Base-by-base conservation (phyloP, 371 early-diverging fungal species). In the Saksenaea vasiformis region DNA sequence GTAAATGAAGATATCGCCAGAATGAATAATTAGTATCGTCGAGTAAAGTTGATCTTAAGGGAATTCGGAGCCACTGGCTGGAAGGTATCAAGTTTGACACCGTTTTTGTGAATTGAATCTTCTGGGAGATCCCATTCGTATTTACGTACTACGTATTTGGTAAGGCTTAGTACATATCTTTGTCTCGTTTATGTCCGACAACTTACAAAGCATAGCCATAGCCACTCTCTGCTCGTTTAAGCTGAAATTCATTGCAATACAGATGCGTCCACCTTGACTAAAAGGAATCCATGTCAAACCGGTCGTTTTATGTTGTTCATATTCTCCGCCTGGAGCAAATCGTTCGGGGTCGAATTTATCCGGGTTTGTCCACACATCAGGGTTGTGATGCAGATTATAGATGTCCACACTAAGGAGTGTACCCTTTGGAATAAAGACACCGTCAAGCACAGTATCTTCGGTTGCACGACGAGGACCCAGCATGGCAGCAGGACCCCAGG, bases 271-370 rank as follows among this genome's bases (percentile, higher is more conserved):
- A 26, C 83, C 81, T 31, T 69, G 66, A 38, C 76, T 67, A 51
- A 85, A 85, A 5, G 83, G 80, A 5, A 80, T 61, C 69, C 72
- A 84, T 9, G 80, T 19, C n/a, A 69, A 5, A 0, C 65, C 69
- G 22, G 3, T 60, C 5, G 51, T 19, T 10, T 47, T 47, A 2
- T 43, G 9, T 15, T 24, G 26, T 3, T 61, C 68, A 26, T 58
- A 56, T 61, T 62, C 65, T 14, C 69, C 66, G n/a, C 60, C 77
- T 27, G 66, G 67, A 0, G 55, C 62, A 58, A 80, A 84, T 24
- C 85, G 70, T 28, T 77, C 80, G 5, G 85, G 85, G 13, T 69
- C 58, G 35, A 80, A 84, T 55, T 36, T 54, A 2, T 79, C 65
- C 0, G 80, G 79, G 5, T 76, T 58, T 0, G 61, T 56, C 41